Evolutionary conservation across 352 stramenopile species (phyloP), one percentile per base, ranked within the genome.

Genomic region (Phytophthora cactorum): DNA sequence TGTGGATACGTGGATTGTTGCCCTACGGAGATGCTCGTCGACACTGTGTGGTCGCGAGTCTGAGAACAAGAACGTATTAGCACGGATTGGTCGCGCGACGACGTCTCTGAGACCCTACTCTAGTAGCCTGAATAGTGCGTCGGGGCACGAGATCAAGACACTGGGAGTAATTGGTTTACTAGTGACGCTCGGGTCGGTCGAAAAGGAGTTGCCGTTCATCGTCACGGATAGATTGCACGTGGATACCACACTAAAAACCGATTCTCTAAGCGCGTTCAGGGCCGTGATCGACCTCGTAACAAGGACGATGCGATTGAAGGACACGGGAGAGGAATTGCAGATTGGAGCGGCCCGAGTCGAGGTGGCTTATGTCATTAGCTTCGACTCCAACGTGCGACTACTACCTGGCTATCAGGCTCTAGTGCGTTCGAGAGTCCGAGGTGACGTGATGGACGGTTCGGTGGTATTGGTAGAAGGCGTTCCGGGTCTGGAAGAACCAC

Each of bases 81-180:
- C 31, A 8, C 31, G 31, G 31, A 34, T 7, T 34, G 91, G 98
- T 0, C 93, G 36, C 12, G 6, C 5, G 0, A 15, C 6, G 6
- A 8, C 8, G 36, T 43, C 10, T 11, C 10, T 43, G 3, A 5
- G 3, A 3, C 12, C 36, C 3, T 43, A 43, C 12, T 4, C 4
- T 15, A 8, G 36, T 3, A 15, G 12, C 4, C 3, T 15, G 36
- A 43, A 15, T 3, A 43, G 36, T 43, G 8, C 36, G 36, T 43
- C 36, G 36, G 36, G 36, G 4, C 36, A 43, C 12, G 3, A 2
- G 3, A n/a, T 11, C 3, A 11, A 15, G 8, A 43, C 12, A 12
- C 36, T 4, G 10, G 36, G 36, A 11, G 8, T 11, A 8, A 43
- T 43, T 15, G 10, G 10, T 15, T 8, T 43, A 1, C 36, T 1